These are phyloP conservation scores for Botrytis medusae DNA, from an alignment of 2,329 filamentous ascomycete species.

Conservation along the genomic window DNA sequence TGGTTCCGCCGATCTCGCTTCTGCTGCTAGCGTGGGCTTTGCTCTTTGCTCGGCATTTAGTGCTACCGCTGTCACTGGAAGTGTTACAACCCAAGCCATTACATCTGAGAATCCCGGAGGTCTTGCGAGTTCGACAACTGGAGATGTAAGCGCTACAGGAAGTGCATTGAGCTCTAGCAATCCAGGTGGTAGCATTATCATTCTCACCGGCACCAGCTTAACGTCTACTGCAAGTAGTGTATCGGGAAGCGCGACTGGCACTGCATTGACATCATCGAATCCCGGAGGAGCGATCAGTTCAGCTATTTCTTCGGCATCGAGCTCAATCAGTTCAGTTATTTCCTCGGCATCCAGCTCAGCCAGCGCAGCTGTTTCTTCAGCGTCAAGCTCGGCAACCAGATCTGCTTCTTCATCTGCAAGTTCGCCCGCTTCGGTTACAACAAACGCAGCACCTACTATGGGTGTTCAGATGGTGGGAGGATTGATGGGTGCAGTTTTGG, in stretches of 20 bases:
- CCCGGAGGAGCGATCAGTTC: not conserved
- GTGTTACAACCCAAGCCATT: not conserved
- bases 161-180: not conserved
- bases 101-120: not conserved
- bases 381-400: not conserved
- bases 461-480: constrained; percentile 9
- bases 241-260: not conserved
- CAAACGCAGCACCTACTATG: constrained; percentile 6
- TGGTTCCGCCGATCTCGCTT: constrained; percentile 33
- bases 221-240: not conserved
- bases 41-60: constrained; percentile 39
- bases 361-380: not conserved
- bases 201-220: not conserved
- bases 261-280: not conserved
- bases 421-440: not conserved
- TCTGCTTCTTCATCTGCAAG: not conserved
- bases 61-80: not conserved
- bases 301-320: not conserved
- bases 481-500: constrained; percentile 7
- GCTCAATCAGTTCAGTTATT: not conserved
- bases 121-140: not conserved
- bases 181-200: not conserved
- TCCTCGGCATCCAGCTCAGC: not conserved
- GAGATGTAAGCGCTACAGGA: not conserved
- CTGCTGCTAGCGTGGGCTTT: constrained; percentile 40